Conservation (phyloP, 2,329 filamentous ascomycete species). For the Aspergillus pseudoglaucus region DNA sequence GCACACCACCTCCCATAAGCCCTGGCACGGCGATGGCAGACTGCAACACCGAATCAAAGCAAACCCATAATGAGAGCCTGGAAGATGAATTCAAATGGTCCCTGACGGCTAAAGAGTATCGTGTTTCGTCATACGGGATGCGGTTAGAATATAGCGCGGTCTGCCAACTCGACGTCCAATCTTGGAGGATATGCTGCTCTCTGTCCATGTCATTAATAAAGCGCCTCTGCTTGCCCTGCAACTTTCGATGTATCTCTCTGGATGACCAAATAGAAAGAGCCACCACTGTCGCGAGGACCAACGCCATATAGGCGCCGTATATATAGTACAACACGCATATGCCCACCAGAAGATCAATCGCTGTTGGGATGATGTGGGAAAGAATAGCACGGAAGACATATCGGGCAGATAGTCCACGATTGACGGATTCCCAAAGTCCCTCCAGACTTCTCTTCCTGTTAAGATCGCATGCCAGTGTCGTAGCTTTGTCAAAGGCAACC, state of each 20-base stretch:
- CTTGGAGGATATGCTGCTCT: slow-evolving; percentile 50
- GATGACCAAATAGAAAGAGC: slow-evolving; percentile 49
- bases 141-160: slow-evolving; percentile 56
- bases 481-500: slow-evolving; percentile 60
- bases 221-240: slow-evolving; percentile 34
- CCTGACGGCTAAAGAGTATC: slow-evolving; percentile 39
- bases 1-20: slow-evolving; percentile 44
- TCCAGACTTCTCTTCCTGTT: slow-evolving; percentile 60
- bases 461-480: slow-evolving; percentile 65
- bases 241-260: slow-evolving; percentile 32
- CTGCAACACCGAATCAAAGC: slow-evolving; percentile 36
- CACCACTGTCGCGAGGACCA: slow-evolving; percentile 43
- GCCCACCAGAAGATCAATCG: slow-evolving; percentile 56
- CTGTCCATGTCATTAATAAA: slow-evolving; percentile 40
- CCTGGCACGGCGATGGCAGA: slow-evolving; percentile 43
- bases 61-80: slow-evolving; percentile 27
- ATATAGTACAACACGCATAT: slow-evolving; percentile 55
- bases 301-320: slow-evolving; percentile 57
- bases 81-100: slow-evolving; percentile 32
- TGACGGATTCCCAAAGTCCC: slow-evolving; percentile 59
- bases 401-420: slow-evolving; percentile 56
- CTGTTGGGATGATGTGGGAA: slow-evolving; percentile 56
- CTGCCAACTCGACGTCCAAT: slow-evolving; percentile 55
- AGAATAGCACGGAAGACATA: slow-evolving; percentile 54
- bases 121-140: slow-evolving; percentile 46